Evolutionary conservation across 164 flowering plant species (phyloP).

Genomic region (Hamamelis virginiana): DNA sequence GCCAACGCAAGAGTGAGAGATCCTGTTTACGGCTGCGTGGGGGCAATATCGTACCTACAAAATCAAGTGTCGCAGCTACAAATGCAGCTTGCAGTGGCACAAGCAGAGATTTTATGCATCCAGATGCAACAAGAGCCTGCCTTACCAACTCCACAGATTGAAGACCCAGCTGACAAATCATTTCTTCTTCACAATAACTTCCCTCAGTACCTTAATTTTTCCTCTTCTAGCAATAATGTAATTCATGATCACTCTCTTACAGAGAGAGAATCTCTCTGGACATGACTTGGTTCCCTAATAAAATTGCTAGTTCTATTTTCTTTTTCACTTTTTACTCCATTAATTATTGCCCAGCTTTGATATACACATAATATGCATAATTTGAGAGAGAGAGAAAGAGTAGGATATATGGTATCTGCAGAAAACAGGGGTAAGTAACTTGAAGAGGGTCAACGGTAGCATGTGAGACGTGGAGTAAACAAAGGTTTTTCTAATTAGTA

Average conservation of each 20-base stretch:
- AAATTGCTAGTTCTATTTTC: too few species aligned
- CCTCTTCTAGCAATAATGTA: slow-evolving; percentile 41
- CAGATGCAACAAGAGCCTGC: slow-evolving; percentile 72
- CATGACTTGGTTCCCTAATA: slow-evolving; percentile 46
- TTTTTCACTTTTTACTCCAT: too few species aligned
- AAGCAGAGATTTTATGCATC: slow-evolving; percentile 76
- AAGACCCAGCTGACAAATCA: slow-evolving; percentile 22
- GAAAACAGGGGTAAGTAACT: slow-evolving; percentile 15
- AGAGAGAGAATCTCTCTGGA: slow-evolving; percentile 42
- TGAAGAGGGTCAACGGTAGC: slow-evolving; percentile 44
- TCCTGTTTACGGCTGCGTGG: slow-evolving; percentile 77
- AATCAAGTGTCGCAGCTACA: slow-evolving; percentile 68
- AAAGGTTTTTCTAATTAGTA: slow-evolving; percentile 17
- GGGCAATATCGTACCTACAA: slow-evolving; percentile 75
- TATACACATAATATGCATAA: too few species aligned
- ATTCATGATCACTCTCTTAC: slow-evolving; percentile 39
- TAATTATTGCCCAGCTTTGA: too few species aligned
- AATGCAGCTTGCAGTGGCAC: slow-evolving; percentile 80
- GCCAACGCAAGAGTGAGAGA: slow-evolving; percentile 68
- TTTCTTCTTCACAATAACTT: slow-evolving; percentile 23
- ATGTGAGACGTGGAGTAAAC: slow-evolving; percentile 46
- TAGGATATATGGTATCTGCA: not conserved
- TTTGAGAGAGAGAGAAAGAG: too few species aligned
- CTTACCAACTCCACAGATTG: slow-evolving; percentile 9
- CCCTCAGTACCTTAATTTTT: slow-evolving; percentile 36